These are phyloP conservation scores for Erythrobasidium hasegawianum DNA, from an alignment of 1,284 basidiomycete species.

Conservation along the genomic window DNA sequence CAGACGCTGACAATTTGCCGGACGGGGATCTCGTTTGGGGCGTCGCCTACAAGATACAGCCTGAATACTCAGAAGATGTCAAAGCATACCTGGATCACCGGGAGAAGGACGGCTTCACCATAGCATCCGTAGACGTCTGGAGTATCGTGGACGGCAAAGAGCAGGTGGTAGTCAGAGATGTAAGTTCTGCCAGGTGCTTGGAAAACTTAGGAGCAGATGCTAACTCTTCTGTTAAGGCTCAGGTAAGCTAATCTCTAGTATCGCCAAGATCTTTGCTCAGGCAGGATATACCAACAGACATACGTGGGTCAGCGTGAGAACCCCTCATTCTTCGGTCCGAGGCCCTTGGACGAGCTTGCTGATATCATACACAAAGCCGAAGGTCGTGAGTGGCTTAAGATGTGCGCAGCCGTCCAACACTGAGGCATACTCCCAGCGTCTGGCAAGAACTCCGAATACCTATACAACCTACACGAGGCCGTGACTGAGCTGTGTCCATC, in stretches of 20 bases:
- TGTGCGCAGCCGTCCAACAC: not conserved
- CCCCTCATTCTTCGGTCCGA: constrained; percentile 75
- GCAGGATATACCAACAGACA: constrained; percentile 50
- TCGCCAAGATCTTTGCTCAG: not conserved
- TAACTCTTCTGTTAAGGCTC: not conserved
- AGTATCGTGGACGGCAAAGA: constrained; percentile 50
- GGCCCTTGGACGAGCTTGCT: constrained; percentile 65
- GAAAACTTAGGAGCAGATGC: too few relatives aligned
- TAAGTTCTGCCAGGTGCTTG: too few relatives aligned
- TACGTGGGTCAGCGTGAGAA: constrained; percentile 73
- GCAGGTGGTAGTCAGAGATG: not conserved
- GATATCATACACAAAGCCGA: constrained; percentile 40
- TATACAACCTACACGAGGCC: constrained; percentile 30
- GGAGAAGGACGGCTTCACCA: constrained; percentile 78
- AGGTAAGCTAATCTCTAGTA: not conserved
- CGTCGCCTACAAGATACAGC: constrained; percentile 77
- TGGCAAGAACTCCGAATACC: constrained; percentile 28
- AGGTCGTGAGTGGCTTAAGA: constrained; percentile 14
- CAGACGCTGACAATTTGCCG: constrained; percentile 43
- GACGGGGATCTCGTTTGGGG: constrained; percentile 61
- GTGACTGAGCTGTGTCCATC: constrained; percentile 17
- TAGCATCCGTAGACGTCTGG: constrained; percentile 62
- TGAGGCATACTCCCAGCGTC: constrained; percentile 13
- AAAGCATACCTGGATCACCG: constrained; percentile 76
- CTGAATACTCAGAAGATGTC: constrained; percentile 65